Evolutionary conservation across 257 asterid species (phyloP), one percentile per base, ranked within the genome.

Genomic region (Coffea canephora): DNA sequence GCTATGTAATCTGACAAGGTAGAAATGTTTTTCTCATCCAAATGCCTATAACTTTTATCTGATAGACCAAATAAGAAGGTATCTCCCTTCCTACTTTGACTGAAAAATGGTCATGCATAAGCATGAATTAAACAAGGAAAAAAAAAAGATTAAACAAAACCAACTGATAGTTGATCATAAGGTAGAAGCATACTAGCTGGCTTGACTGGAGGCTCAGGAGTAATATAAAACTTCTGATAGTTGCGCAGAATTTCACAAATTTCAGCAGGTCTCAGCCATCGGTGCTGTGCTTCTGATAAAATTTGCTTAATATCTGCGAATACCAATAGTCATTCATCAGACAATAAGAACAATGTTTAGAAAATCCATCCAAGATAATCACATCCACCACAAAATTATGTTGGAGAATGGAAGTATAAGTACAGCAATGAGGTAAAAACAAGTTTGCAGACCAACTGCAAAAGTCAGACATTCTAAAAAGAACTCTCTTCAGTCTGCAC

Each of bases 231-330:
- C 90, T 90, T 91, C 67, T 80, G 84, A 76, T 87, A 86, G 90
- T 91, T 91, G 82, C 90, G 84, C 57, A 95, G 81, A 59, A 95
- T 93, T 86, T 95, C 98, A 90, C 91, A 89, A 82, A 93, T 90
- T 87, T 95, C 98, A 77, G 98, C 95, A 70, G 98, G 98, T 84
- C 98, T 89, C 86, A 95, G 88, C 98, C 98, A 95, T 80, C 98
- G 92, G 71, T 93, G 88, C 75, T 89, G 91, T 59, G 92, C 97
- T 87, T 95, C 98, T 25, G 78, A 78, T 61, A 93, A 82, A 85
- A 93, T 89, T 84, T 95, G 97, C 86, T 85, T 86, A 75, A 91
- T 85, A 84, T 95, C 98, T 95, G 96, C 87, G 90, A 21, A 72
- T 80, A 21, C 31, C 66, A 78, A 83, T 77, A 76, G 81, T 36